phyloP scores from a whole-genome alignment of 2,329 filamentous ascomycete species.

The Shiraia sp. region DNA sequence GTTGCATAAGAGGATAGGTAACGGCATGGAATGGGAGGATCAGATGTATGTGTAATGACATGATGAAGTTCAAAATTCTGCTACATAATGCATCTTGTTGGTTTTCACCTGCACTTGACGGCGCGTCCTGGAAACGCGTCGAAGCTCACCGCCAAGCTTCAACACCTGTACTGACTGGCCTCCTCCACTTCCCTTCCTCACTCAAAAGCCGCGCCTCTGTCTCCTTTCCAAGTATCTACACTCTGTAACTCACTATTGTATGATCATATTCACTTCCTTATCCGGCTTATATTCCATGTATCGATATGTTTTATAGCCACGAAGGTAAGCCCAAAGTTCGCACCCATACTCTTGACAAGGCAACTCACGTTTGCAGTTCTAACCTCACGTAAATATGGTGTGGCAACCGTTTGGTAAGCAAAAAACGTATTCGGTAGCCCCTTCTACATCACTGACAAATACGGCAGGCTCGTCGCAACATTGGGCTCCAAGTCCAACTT shows the following conservation, averaged over 20 bases:
- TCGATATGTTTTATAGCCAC: conserved; percentile 89
- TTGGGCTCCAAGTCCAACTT: conserved; percentile 72
- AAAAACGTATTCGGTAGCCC: neutral
- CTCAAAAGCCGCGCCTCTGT: neutral
- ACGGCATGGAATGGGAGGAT: conserved; percentile 13
- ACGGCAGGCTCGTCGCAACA: conserved; percentile 82
- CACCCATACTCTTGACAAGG: conserved; percentile 1
- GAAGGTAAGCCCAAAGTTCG: conserved; percentile 66
- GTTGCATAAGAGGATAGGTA: conserved; percentile 35
- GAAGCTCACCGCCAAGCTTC: conserved; percentile 18
- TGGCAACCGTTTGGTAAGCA: conserved; percentile 88
- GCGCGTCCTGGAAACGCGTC: conserved; percentile 19
- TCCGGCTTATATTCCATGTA: conserved; percentile 12
- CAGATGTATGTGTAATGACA: conserved; percentile 20
- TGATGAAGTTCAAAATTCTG: conserved; percentile 19
- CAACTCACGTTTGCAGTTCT: conserved; percentile 61
- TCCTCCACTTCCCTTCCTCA: conserved; percentile 1
- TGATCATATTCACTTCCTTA: conserved; percentile 1
- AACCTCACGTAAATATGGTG: conserved; percentile 83
- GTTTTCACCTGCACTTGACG: conserved; percentile 22
- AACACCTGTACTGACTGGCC: conserved; percentile 3
- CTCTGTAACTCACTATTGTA: conserved; percentile 4
- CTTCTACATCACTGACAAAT: conserved; percentile 23
- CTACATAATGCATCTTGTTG: conserved; percentile 6
- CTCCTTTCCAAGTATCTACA: neutral